Percentiles rank a stretch among this genome's conserved stretches.
These are phyloP conservation scores for Gastrolobium villosum DNA, from an alignment of 306 rosid species.

Conservation along the genomic window DNA sequence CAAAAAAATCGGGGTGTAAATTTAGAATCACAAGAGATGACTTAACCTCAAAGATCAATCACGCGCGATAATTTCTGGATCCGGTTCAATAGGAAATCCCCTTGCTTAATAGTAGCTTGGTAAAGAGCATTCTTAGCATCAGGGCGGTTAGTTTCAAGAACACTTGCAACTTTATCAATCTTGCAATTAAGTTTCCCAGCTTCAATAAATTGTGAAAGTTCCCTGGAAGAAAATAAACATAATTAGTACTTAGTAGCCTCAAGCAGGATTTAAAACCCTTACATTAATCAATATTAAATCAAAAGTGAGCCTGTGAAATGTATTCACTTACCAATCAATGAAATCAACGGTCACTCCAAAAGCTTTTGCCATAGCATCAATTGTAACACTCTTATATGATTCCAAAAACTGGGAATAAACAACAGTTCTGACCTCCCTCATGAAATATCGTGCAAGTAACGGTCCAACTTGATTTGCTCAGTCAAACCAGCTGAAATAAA, in stretches of 20 bases:
- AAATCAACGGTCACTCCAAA: slow-evolving; percentile 96
- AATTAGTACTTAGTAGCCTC: background rate
- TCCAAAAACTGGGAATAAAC: slow-evolving; percentile 95
- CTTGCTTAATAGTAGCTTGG: slow-evolving; percentile 97
- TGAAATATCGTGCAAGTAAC: slow-evolving; percentile 90
- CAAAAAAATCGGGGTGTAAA: background rate
- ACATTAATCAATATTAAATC: background rate
- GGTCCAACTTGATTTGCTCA: slow-evolving; percentile 91
- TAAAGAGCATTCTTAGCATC: slow-evolving; percentile 97
- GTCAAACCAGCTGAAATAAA: slow-evolving; percentile 92
- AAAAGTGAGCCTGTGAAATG: background rate
- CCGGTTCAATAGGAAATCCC: slow-evolving; percentile 91
- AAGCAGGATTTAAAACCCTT: background rate
- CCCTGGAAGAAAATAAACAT: slow-evolving; percentile 68
- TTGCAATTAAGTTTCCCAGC: slow-evolving; percentile 98
- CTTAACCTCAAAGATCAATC: slow-evolving; percentile 65
- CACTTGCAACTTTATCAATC: slow-evolving; percentile 96
- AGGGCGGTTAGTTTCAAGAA: slow-evolving; percentile 93
- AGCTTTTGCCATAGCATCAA: slow-evolving; percentile 97
- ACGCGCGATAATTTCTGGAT: slow-evolving; percentile 96
- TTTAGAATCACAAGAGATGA: slow-evolving; percentile 18
- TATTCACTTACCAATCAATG: slow-evolving; percentile 82
- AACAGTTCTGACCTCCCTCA: slow-evolving; percentile 95
- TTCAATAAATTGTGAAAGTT: slow-evolving; percentile 93
- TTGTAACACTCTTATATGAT: slow-evolving; percentile 95